Evolutionary conservation across 139 green algal genomes (phyloP).

Genomic region (Haematococcus lacustris): DNA sequence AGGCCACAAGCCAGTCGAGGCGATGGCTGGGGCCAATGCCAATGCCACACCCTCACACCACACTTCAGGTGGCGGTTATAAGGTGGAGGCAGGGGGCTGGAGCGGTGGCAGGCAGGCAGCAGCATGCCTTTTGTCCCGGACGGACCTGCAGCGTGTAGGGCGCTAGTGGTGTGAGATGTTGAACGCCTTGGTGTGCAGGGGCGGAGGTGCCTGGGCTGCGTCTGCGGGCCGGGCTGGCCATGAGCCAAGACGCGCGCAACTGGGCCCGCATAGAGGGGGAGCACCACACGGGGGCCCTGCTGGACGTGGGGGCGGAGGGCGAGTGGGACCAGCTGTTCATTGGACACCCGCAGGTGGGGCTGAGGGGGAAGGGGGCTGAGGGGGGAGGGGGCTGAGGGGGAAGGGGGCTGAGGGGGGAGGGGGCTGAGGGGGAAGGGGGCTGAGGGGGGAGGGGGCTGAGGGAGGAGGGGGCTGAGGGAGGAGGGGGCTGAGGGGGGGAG

Average conservation of each 20-base stretch:
- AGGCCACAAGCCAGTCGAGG: too few relatives aligned
- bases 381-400: constrained; percentile 31
- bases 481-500: background rate
- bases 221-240: constrained; percentile 69
- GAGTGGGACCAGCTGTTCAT: constrained; percentile 84
- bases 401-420: background rate
- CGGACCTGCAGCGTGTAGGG: too few relatives aligned
- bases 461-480: background rate
- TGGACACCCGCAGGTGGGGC: constrained; percentile 56
- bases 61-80: too few relatives aligned
- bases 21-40: too few relatives aligned
- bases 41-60: too few relatives aligned
- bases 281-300: constrained; percentile 81
- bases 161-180: too few relatives aligned
- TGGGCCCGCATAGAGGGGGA: constrained; percentile 93
- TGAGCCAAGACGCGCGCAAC: constrained; percentile 76
- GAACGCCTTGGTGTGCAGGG: too few relatives aligned
- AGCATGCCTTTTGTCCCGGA: too few relatives aligned
- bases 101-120: too few relatives aligned
- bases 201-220: constrained; percentile 55
- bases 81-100: too few relatives aligned
- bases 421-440: background rate
- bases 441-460: too few relatives aligned
- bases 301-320: constrained; percentile 73
- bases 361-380: background rate